Base-by-base conservation (phyloP, 148 eudicot genomes). In the Silene latifolia region DNA sequence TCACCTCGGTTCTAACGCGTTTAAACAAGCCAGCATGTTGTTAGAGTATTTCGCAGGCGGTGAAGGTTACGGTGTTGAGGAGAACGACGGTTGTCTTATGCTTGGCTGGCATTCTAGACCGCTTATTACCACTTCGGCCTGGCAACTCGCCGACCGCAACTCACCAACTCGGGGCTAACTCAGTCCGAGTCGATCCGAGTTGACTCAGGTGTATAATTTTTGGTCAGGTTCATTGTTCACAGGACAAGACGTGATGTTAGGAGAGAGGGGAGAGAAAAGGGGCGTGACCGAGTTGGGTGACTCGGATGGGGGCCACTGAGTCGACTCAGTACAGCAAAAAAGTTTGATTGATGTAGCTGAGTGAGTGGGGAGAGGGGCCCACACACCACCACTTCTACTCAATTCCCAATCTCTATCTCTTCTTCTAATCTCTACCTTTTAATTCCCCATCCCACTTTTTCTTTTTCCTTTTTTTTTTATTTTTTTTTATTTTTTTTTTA, bases 91-190 rank as follows among this genome's bases (percentile, higher is more conserved):
- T 57, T 90, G 97, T 63, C 25, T 95, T 57, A 89, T 85, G 96
- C 73, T 95, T 48, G 93, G 93, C 0, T 95, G 98, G 98, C 97
- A 95, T 64, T 86, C 88, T 0, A 78, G 98, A 32, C 92, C 98
- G n/a, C 86, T 92, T n/a, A 92, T 95, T 35, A 89, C 98, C 24
- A 90, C 98, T 60, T 95, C 98, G 2, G 98, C 98, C 9, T 95
- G 98, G 98, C 93, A 85, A 82, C 82, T 84, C 68, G 64, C 71
- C 57, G 73, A 48, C 14, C 76, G 44, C 19, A 5, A 69, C 74
- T 35, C 66, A 61, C 20, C 35, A 23, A 76, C 73, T 76, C 72
- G 62, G 0, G 46, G 44, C 47, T 75, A 63, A 74, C 69, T 59
- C 6, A 7, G 14, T 9, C 20, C 20, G 46, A 19, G 66, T 56